Percentiles rank a stretch among this genome's conserved stretches.
These are phyloP conservation scores for Sarocladium oryzae DNA, from an alignment of 2,329 filamentous ascomycete genomes.

Conservation along the genomic window DNA sequence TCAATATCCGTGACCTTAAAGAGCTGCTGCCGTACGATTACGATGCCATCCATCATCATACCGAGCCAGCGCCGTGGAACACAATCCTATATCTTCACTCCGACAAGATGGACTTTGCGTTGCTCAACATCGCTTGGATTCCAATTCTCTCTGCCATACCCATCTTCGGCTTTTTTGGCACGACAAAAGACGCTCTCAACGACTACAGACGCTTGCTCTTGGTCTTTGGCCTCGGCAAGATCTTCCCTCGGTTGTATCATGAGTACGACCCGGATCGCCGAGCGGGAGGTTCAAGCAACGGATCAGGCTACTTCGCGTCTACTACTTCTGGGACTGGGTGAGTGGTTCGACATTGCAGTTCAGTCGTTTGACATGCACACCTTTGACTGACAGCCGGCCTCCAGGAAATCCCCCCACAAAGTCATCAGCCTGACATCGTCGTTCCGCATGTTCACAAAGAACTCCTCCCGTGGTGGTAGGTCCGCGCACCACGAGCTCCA, in stretches of 20 bases:
- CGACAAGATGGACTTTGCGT: conserved; percentile 28
- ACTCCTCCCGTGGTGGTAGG: neutral
- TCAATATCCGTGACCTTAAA: conserved; percentile 31
- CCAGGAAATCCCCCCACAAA: conserved; percentile 2
- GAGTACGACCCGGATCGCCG: conserved; percentile 32
- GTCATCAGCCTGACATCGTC: conserved; percentile 6
- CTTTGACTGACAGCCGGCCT: too few relatives aligned
- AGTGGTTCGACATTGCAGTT: conserved; percentile 13
- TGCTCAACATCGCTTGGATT: conserved; percentile 43
- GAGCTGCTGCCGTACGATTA: conserved; percentile 33
- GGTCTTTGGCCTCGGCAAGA: conserved; percentile 32
- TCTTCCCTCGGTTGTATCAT: conserved; percentile 35
- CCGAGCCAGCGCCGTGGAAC: conserved; percentile 35
- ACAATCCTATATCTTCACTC: conserved; percentile 40
- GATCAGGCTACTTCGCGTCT: conserved; percentile 10
- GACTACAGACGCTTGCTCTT: conserved; percentile 37
- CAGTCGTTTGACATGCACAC: too few relatives aligned
- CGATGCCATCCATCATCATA: conserved; percentile 31
- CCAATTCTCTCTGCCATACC: conserved; percentile 38
- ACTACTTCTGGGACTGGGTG: conserved; percentile 15
- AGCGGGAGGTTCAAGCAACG: conserved; percentile 16
- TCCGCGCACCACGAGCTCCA: conserved; percentile 1
- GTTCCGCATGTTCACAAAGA: neutral
- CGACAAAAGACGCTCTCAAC: conserved; percentile 46
- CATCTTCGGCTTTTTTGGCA: conserved; percentile 50